These are phyloP conservation scores for Pisolithus microcarpus DNA, from an alignment of 768 basidiomycete species.

Conservation along the genomic window DNA sequence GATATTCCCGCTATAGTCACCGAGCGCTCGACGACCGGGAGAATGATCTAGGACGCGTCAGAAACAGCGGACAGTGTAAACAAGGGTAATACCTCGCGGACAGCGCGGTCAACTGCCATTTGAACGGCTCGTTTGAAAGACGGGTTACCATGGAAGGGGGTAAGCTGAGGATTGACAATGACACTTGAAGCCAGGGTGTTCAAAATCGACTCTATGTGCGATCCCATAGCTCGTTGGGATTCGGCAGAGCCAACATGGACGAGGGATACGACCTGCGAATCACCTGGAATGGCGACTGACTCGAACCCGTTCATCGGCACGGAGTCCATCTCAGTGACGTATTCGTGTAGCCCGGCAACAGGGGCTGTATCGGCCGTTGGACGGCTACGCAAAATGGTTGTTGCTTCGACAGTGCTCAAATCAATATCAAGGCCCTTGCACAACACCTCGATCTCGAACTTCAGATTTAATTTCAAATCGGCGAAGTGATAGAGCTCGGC, in stretches of 20 bases:
- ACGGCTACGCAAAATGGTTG: slow-evolving; percentile 73
- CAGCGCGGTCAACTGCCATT: slow-evolving; percentile 86
- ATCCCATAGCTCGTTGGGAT: slow-evolving; percentile 57
- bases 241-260: slow-evolving; percentile 57
- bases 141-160: slow-evolving; percentile 68
- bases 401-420: slow-evolving; percentile 76
- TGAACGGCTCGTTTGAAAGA: slow-evolving; percentile 87
- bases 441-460: slow-evolving; percentile 97
- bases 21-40: slow-evolving; percentile 95
- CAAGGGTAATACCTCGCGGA: slow-evolving; percentile 65
- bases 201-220: slow-evolving; percentile 79
- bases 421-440: slow-evolving; percentile 90
- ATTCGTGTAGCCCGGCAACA: slow-evolving; percentile 61
- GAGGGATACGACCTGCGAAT: slow-evolving; percentile 58
- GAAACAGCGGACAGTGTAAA: neutral
- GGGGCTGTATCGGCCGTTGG: slow-evolving; percentile 50
- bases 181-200: slow-evolving; percentile 63
- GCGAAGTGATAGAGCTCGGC: slow-evolving; percentile 97
- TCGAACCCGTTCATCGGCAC: slow-evolving; percentile 72
- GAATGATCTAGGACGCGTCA: slow-evolving; percentile 59
- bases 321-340: slow-evolving; percentile 73
- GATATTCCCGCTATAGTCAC: slow-evolving; percentile 99
- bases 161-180: slow-evolving; percentile 69
- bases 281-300: slow-evolving; percentile 38
- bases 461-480: slow-evolving; percentile 91